These are phyloP conservation scores for Pseudogymnoascus sp. DNA, from an alignment of 2,329 filamentous ascomycete species.

Conservation along the genomic window DNA sequence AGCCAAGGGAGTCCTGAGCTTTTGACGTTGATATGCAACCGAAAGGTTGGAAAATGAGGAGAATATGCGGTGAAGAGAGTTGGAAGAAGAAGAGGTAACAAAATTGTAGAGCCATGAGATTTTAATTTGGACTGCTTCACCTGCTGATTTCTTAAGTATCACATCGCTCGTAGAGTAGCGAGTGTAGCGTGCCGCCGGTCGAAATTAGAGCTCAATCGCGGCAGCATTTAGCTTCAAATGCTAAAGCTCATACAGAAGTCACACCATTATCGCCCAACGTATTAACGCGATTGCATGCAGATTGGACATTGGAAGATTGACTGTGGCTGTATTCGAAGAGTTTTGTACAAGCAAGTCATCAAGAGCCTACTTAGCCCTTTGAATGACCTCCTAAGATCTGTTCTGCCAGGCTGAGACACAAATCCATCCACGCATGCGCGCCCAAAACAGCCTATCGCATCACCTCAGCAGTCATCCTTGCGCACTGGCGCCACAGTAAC, in stretches of 20 bases:
- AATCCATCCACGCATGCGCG: constrained; percentile 7
- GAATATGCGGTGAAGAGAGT: not conserved
- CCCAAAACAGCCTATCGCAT: constrained; percentile 9
- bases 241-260: not conserved
- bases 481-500: not conserved
- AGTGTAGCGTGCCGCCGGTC: not conserved
- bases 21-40: not conserved
- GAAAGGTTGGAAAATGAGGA: not conserved
- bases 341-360: constrained; percentile 10
- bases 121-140: not conserved
- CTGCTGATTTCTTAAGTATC: no score
- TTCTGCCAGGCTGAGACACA: constrained; percentile 9
- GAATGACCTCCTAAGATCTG: constrained; percentile 6
- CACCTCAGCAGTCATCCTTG: constrained; percentile 1
- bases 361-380: constrained; percentile 6
- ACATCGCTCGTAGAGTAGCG: not conserved
- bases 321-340: constrained; percentile 10
- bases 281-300: not conserved
- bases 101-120: not conserved
- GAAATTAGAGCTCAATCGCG: not conserved
- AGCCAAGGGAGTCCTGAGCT: not conserved
- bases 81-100: not conserved
- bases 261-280: not conserved
- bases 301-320: constrained; percentile 8
- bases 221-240: not conserved